Evolutionary conservation across 169 alveolate species (phyloP), one percentile per base, ranked within the genome.

Genomic region (Plasmodium billcollinsi): DNA sequence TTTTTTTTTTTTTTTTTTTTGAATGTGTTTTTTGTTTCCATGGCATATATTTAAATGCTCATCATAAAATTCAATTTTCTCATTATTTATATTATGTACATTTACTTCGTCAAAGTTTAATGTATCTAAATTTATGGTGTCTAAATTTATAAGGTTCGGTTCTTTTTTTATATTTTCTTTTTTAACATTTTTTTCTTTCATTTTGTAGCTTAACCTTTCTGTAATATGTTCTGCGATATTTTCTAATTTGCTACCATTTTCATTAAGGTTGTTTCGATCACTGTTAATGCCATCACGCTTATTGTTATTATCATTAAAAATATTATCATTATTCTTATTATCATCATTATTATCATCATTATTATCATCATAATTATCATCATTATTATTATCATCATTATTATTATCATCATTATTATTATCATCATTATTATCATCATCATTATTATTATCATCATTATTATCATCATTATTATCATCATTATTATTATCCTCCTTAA

Each of bases 1-100:
- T 74, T 93, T 76, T 50, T 93, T 94, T 52, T 91, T 74, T 58
- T 93, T 93, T 67, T 94, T 90, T 63, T 89, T 95, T 39, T 91
- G 76, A 52, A 33, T 33, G 74, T 89, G 47, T 65, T 50, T 20
- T 58, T 50, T 61, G 29, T 61, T 24, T 50, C 63, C 26, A 29
- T 26, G 18, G 15, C 73, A 93, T 29, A 89, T 62, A 95, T 73
- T 56, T n/a, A 47, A 20, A 29, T 65, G 20, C 1, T 66, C 58
- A 50, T 78, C 89, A 70, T 78, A 78, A 24, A 65, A 29, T 11
- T 78, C 89, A 18, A 78, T 78, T 66, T 78, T 65, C 14, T 78
- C 89, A 78, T 66, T 52, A 20, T 24, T 21, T n/a, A 78, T 49
- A 26, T 78, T 14, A 15, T 78, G 39, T 12, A 78, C 14, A n/a